phyloP scores from a whole-genome alignment of 495 filamentous ascomycete genomes.

The Clohesyomyces aquaticus region DNA sequence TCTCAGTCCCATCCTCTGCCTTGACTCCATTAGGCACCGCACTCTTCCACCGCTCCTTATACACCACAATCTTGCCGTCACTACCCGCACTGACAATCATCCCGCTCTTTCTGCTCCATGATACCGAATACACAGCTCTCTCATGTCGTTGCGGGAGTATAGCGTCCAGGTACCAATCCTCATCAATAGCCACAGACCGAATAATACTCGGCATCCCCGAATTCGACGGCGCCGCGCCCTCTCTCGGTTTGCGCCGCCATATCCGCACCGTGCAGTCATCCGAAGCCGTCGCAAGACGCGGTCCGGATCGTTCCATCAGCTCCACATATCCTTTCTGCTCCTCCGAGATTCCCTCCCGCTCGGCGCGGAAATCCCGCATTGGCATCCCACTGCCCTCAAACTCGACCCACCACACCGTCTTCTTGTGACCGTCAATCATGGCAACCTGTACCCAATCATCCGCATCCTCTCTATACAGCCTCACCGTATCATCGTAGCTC shows the following conservation, averaged over 20 bases:
- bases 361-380: constrained; percentile 44
- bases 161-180: constrained; percentile 77
- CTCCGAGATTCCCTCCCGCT: constrained; percentile 39
- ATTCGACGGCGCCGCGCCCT: constrained; percentile 50
- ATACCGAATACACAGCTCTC: constrained; percentile 76
- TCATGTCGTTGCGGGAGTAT: constrained; percentile 74
- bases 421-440: constrained; percentile 72
- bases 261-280: constrained; percentile 77
- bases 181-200: constrained; percentile 67
- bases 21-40: constrained; percentile 49
- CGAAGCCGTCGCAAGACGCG: constrained; percentile 74
- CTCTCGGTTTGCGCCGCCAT: constrained; percentile 69
- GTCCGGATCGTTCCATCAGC: constrained; percentile 55
- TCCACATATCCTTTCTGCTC: constrained; percentile 49
- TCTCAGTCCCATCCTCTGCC: neutral
- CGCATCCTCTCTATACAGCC: constrained; percentile 85
- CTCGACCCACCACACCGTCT: constrained; percentile 85
- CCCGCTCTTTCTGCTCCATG: constrained; percentile 77
- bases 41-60: constrained; percentile 61
- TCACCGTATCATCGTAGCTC: constrained; percentile 89
- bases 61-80: constrained; percentile 82
- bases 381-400: constrained; percentile 63
- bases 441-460: constrained; percentile 94
- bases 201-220: constrained; percentile 76
- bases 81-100: constrained; percentile 81